A percentile compares a stretch with the other conserved stretches of the same genome.
These are phyloP conservation scores for Oryza meyeriana DNA, from an alignment of 176 grass and related monocot species.

Conservation along the genomic window DNA sequence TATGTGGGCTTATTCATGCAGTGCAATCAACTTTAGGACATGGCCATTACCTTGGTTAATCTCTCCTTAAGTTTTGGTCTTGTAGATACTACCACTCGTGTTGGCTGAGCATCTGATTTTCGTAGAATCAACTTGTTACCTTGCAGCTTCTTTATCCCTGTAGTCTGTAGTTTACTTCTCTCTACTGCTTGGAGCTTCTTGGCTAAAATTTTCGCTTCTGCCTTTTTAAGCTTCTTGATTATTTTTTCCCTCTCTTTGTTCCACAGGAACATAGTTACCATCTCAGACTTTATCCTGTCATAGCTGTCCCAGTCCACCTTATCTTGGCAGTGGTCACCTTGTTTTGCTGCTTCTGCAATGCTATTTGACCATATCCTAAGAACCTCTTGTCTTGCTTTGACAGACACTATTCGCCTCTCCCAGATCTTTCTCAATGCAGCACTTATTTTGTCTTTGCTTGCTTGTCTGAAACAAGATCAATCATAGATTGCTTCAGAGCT, in stretches of 20 bases:
- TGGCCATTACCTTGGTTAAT: slow-evolving; percentile 66
- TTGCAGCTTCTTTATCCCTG: slow-evolving; percentile 20
- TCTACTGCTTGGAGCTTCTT: slow-evolving; percentile 22
- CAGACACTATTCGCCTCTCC: slow-evolving; percentile 49
- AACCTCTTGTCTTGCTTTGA: slow-evolving; percentile 39
- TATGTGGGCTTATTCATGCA: background rate
- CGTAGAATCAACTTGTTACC: slow-evolving; percentile 22
- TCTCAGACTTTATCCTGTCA: slow-evolving; percentile 51
- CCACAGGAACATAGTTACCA: slow-evolving; percentile 39
- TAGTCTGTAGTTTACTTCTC: slow-evolving; percentile 23
- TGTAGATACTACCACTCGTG: slow-evolving; percentile 26
- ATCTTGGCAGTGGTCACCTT: slow-evolving; percentile 45
- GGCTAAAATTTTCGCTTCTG: slow-evolving; percentile 25
- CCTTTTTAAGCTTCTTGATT: slow-evolving; percentile 38
- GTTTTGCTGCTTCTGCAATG: slow-evolving; percentile 66
- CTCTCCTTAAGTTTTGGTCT: slow-evolving; percentile 67
- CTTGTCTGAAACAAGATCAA: slow-evolving; percentile 45
- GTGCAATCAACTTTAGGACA: background rate
- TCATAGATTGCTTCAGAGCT: slow-evolving; percentile 8
- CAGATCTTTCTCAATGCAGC: slow-evolving; percentile 52
- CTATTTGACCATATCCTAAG: slow-evolving; percentile 51
- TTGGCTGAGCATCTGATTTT: slow-evolving; percentile 10
- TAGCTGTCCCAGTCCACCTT: slow-evolving; percentile 78
- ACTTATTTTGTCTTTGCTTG: slow-evolving; percentile 68
- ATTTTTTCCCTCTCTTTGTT: slow-evolving; percentile 38